phyloP scores from a whole-genome alignment of 352 stramenopile species.

The Phytophthora boehmeriae region DNA sequence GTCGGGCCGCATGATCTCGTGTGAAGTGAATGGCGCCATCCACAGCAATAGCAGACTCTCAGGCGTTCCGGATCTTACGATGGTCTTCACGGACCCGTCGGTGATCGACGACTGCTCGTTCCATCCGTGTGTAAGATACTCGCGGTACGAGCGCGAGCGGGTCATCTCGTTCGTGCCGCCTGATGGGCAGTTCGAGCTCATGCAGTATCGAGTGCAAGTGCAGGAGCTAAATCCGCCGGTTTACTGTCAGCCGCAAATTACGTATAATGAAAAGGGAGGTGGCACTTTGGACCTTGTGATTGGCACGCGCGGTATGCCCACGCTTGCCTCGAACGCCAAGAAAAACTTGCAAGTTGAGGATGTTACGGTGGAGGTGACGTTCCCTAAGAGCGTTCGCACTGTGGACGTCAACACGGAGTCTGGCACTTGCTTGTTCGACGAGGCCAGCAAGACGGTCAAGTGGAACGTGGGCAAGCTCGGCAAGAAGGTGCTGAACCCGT shows the following conservation, averaged over 20 bases:
- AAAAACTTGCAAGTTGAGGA: slow-evolving; percentile 88
- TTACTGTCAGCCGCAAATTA: slow-evolving; percentile 89
- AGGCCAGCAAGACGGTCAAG: slow-evolving; percentile 92
- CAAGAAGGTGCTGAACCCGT: slow-evolving; percentile 88
- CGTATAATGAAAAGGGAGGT: slow-evolving; percentile 75
- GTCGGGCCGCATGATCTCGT: slow-evolving; percentile 92
- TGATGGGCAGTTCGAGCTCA: slow-evolving; percentile 97
- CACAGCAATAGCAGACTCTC: slow-evolving; percentile 95
- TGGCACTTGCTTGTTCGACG: slow-evolving; percentile 95
- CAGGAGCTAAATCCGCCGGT: slow-evolving; percentile 87
- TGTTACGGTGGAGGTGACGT: slow-evolving; percentile 95
- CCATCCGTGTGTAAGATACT: slow-evolving; percentile 98
- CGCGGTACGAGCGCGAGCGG: slow-evolving; percentile 94
- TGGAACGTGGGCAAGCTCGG: slow-evolving; percentile 96
- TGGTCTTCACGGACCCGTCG: slow-evolving; percentile 96
- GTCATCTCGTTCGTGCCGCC: slow-evolving; percentile 98
- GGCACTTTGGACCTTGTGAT: slow-evolving; percentile 80
- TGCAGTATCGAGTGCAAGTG: slow-evolving; percentile 88
- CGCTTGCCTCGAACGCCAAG: slow-evolving; percentile 80
- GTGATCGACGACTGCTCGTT: slow-evolving; percentile 98
- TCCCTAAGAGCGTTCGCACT: slow-evolving; percentile 95
- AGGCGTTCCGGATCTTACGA: slow-evolving; percentile 96
- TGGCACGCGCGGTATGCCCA: slow-evolving; percentile 75
- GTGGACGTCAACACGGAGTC: slow-evolving; percentile 94
- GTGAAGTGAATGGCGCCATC: slow-evolving; percentile 95